Conservation (phyloP, 73 alveolate genomes). For the Diophrys sp. region DNA sequence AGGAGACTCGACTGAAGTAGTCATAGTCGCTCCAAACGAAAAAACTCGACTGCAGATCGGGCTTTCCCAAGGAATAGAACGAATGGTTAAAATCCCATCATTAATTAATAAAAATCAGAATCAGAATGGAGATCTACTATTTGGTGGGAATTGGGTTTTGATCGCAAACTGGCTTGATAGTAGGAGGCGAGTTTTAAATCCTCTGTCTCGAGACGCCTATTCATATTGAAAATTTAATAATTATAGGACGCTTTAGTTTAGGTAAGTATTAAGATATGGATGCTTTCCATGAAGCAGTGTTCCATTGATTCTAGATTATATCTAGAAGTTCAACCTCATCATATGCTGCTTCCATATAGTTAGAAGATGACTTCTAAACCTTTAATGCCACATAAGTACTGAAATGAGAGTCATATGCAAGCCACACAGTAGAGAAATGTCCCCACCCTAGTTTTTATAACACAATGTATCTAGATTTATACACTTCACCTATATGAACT, state of each 20-base stretch:
- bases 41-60: too few species aligned
- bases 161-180: too few species aligned
- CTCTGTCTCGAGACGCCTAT: too few species aligned
- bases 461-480: slow-evolving; percentile 83
- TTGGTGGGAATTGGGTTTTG: too few species aligned
- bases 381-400: slow-evolving; percentile 89
- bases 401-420: slow-evolving; percentile 70
- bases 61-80: too few species aligned
- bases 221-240: too few species aligned
- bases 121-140: too few species aligned
- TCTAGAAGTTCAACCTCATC: slow-evolving; percentile 98
- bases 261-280: slow-evolving; percentile 67
- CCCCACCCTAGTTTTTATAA: slow-evolving; percentile 80
- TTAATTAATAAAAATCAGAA: too few species aligned
- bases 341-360: slow-evolving; percentile 98
- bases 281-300: slow-evolving; percentile 78
- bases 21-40: slow-evolving; percentile 87
- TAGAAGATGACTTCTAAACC: slow-evolving; percentile 96
- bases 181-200: too few species aligned
- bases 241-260: too few species aligned
- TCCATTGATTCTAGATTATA: slow-evolving; percentile 81
- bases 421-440: slow-evolving; percentile 80
- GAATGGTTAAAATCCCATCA: too few species aligned
- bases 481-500: slow-evolving; percentile 90
- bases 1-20: slow-evolving; percentile 26